Percentiles rank a stretch among this genome's conserved stretches.
phyloP scores from a whole-genome alignment of 345 rosid genomes.

The Theobroma cacao region DNA sequence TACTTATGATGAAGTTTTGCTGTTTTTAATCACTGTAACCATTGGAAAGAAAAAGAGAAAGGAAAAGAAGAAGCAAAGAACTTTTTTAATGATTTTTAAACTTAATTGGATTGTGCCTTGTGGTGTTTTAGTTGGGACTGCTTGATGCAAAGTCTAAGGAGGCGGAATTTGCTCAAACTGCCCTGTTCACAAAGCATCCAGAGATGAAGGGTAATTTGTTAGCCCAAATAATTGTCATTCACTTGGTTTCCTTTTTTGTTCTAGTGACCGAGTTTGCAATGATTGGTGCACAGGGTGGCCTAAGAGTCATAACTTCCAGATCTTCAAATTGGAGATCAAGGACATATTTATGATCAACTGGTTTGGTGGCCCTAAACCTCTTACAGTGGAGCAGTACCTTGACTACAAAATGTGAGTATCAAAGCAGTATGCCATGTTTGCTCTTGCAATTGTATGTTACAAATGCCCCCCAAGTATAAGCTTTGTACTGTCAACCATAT shows the following conservation, averaged over 20 bases:
- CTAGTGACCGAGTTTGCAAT: not conserved
- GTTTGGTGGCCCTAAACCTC: slow-evolving; percentile 93
- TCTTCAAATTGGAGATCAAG: slow-evolving; percentile 69
- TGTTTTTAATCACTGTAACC: not conserved
- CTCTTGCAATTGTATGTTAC: not conserved
- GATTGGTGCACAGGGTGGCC: slow-evolving; percentile 73
- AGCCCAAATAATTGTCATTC: not conserved
- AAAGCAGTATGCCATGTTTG: not conserved
- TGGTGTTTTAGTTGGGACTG: slow-evolving; percentile 46
- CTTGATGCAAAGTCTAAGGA: slow-evolving; percentile 50
- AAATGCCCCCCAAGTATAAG: not conserved
- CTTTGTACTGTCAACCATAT: not conserved
- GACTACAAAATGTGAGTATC: slow-evolving; percentile 55
- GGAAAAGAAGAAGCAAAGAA: not conserved
- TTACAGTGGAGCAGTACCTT: slow-evolving; percentile 74
- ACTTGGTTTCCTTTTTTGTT: not conserved
- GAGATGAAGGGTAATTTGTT: slow-evolving; percentile 74
- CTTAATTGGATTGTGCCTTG: not conserved
- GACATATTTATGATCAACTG: slow-evolving; percentile 81
- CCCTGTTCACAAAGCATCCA: slow-evolving; percentile 78
- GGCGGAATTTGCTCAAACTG: slow-evolving; percentile 51
- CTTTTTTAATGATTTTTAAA: not conserved
- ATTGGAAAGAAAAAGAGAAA: not conserved
- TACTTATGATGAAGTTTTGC: not conserved
- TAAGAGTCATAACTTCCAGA: slow-evolving; percentile 54